A percentile compares a stretch with the other conserved stretches of the same genome.
phyloP scores from a whole-genome alignment of 192 early-diverging fungal species.

The Pilobolus umbonatus region DNA sequence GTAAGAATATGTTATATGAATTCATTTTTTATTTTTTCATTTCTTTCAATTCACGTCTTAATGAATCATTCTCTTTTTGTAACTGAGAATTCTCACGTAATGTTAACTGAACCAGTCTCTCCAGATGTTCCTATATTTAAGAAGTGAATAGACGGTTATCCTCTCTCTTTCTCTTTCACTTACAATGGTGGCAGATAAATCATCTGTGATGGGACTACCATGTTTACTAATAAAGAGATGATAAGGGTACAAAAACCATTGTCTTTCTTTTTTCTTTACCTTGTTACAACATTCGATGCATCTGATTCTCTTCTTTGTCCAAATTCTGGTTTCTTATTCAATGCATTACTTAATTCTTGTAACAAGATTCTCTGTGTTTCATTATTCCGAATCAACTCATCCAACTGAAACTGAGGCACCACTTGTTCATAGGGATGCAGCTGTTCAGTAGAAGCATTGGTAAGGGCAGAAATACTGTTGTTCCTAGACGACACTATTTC shows the following conservation, averaged over 20 bases:
- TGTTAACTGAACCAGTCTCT: constrained; percentile 15
- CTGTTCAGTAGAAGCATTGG: background rate
- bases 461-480: background rate
- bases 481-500: background rate
- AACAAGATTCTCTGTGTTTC: constrained; percentile 19
- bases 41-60: constrained; percentile 20
- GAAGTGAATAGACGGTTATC: background rate
- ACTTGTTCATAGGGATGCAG: background rate
- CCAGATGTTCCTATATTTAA: background rate
- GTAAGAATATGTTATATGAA: no score
- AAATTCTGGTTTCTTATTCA: constrained; percentile 14
- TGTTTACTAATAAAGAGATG: background rate
- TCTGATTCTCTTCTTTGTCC: constrained; percentile 5
- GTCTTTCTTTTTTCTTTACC: background rate
- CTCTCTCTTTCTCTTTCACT: background rate
- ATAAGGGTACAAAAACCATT: background rate
- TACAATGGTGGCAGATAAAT: no score
- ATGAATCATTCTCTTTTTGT: constrained; percentile 18
- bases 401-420: constrained; percentile 4
- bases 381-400: constrained; percentile 22
- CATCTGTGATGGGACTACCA: background rate
- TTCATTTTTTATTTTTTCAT: no score
- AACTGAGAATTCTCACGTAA: constrained; percentile 13
- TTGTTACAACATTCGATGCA: constrained; percentile 4
- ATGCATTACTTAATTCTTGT: constrained; percentile 9